Conservation (phyloP, 805 yeast genomes). For the Wickerhamiella sergipiensis region DNA sequence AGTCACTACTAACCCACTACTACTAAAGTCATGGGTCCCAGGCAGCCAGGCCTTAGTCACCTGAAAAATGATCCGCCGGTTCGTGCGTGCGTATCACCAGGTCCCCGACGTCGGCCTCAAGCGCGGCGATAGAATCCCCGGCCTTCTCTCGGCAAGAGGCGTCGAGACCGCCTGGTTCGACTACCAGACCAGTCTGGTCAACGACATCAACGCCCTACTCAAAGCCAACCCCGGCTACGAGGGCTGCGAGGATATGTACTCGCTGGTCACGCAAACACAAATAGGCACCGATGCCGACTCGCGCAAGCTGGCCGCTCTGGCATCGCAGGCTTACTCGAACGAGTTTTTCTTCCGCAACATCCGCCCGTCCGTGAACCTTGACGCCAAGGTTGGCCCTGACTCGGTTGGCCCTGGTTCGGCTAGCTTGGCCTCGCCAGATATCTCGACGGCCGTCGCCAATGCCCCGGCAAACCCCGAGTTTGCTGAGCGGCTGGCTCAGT, state of each 20-base stretch:
- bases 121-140: slow-evolving; percentile 38
- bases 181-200: slow-evolving; percentile 44
- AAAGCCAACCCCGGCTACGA: slow-evolving; percentile 8
- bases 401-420: no score
- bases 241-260: slow-evolving; percentile 4
- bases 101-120: slow-evolving; percentile 27
- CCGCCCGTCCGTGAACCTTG: slow-evolving; percentile 17
- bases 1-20: no score
- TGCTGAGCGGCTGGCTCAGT: slow-evolving; percentile 16
- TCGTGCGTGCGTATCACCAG: slow-evolving; percentile 6
- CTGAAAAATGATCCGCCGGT: slow-evolving; percentile 1
- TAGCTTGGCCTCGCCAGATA: no score
- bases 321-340: slow-evolving; percentile 77
- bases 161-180: slow-evolving; percentile 68
- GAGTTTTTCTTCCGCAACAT: slow-evolving; percentile 49
- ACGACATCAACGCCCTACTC: slow-evolving; percentile 18
- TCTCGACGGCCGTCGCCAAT: slow-evolving; percentile 14
- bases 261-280: slow-evolving; percentile 9
- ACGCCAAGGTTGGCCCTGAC: slow-evolving; percentile 12
- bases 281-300: slow-evolving; percentile 9
- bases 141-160: slow-evolving; percentile 51
- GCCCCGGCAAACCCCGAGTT: slow-evolving; percentile 11
- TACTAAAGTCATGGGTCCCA: no score
- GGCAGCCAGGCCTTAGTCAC: neutral
- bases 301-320: slow-evolving; percentile 52